These are phyloP conservation scores for Phytophthora fragariaefolia DNA, from an alignment of 352 stramenopile species.

Conservation along the genomic window DNA sequence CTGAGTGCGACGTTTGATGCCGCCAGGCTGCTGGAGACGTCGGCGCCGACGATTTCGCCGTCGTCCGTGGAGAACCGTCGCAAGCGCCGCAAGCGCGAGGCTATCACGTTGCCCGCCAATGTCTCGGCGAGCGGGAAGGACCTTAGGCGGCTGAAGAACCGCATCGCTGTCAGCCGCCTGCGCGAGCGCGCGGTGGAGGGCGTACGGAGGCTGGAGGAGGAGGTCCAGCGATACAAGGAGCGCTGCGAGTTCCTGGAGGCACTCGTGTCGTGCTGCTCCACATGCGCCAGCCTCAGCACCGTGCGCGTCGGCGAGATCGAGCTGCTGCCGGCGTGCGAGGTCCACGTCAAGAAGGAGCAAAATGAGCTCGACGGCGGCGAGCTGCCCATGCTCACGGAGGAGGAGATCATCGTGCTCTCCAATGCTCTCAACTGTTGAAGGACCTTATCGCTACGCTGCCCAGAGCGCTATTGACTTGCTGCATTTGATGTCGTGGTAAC, in stretches of 20 bases:
- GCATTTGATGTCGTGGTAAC: conserved; percentile 10
- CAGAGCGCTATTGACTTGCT: conserved; percentile 2
- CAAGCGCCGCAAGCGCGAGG: conserved; percentile 56
- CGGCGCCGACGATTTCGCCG: conserved; percentile 12
- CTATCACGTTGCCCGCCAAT: conserved; percentile 53
- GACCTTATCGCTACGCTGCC: not conserved
- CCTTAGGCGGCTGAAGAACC: conserved; percentile 64
- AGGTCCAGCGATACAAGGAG: conserved; percentile 40
- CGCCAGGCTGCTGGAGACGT: not conserved
- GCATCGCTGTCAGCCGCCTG: conserved; percentile 48
- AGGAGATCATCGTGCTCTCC: conserved; percentile 39
- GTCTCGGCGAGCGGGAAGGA: conserved; percentile 45
- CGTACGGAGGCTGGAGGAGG: conserved; percentile 46
- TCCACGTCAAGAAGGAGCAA: conserved; percentile 16
- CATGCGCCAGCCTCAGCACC: conserved; percentile 31
- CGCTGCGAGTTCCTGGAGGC: conserved; percentile 49
- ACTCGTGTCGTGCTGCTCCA: conserved; percentile 29
- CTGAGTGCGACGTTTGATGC: not conserved
- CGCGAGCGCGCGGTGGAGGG: conserved; percentile 60
- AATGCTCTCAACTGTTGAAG: conserved; percentile 26
- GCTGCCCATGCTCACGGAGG: conserved; percentile 28
- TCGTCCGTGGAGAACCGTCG: conserved; percentile 10
- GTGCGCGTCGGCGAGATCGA: conserved; percentile 26
- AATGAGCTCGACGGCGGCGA: conserved; percentile 4
- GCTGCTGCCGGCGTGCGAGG: conserved; percentile 4